Evolutionary conservation across 305 asterid genomes (phyloP), one percentile per base, ranked within the genome.

Genomic region (Solanum hybrid): DNA sequence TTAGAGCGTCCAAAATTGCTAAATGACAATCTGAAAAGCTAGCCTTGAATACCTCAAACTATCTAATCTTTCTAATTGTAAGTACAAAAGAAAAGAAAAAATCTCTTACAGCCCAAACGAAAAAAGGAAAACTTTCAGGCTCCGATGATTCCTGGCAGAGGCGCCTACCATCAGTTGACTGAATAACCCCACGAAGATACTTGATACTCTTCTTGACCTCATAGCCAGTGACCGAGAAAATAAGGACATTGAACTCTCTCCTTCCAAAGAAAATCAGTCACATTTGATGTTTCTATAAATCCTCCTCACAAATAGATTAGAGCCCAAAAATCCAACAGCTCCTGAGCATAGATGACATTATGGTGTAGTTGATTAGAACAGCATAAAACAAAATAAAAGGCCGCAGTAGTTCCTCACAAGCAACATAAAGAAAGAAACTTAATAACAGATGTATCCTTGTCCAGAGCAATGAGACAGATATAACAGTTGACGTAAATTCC

Each of bases 281-380:
- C 33, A 69, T 69, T 69, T 69, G 76, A 24, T 69, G 33, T 24
- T 69, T 24, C 76, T 24, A 69, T 69, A 69, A 69, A 69, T 24
- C 76, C 76, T 69, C 76, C 76, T 69, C 76, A 69, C 33, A 12
- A 69, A 69, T 24, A 69, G 76, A 26, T 69, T 69, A 69, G 76
- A 69, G 33, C 76, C 76, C 76, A 69, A 69, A 69, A 69, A 69
- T 69, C 76, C 33, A 24, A 69, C 9, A 69, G 76, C 76, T 75
- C 95, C 96, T 94, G 93, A 24, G 22, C 34, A 39, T 39, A n/a
- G n/a, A 37, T 6, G 61, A 73, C 18, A 80, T 29, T 42, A 40
- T 20, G n/a, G 39, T 29, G 40, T 13, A 36, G 40, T 77, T 88
- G 42, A 42, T 69, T 57, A 31, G 36, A 69, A 67, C 6, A 86